phyloP scores from a whole-genome alignment of 2,329 filamentous ascomycete genomes.

The Botrytis squamosa region DNA sequence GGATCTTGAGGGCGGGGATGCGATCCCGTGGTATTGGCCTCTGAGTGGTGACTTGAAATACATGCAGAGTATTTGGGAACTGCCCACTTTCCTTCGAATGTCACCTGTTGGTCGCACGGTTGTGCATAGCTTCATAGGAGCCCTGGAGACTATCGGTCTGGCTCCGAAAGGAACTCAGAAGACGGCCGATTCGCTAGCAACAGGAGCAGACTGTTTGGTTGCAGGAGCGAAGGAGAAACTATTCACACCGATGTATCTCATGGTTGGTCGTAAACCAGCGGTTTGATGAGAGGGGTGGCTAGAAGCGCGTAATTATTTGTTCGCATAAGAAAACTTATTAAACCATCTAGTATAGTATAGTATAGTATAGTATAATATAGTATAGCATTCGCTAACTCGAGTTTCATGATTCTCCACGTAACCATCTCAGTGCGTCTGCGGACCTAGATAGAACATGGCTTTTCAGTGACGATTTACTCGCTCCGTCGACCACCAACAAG shows the following conservation, averaged over 20 bases:
- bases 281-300: conserved; percentile 4
- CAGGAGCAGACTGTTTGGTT: conserved; percentile 80
- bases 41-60: conserved; percentile 81
- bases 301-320: background rate
- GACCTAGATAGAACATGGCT: too few relatives aligned
- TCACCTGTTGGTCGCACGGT: conserved; percentile 75
- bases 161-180: conserved; percentile 84
- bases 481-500: background rate
- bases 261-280: conserved; percentile 82
- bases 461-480: background rate
- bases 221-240: conserved; percentile 82
- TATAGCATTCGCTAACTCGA: background rate
- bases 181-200: conserved; percentile 84
- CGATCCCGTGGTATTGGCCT: conserved; percentile 91
- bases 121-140: conserved; percentile 73
- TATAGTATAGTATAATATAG: too few relatives aligned
- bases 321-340: background rate
- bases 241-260: conserved; percentile 97
- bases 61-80: conserved; percentile 74
- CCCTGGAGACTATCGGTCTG: conserved; percentile 70
- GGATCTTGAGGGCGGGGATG: conserved; percentile 67
- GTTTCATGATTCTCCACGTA: background rate
- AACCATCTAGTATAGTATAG: background rate
- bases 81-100: conserved; percentile 88
- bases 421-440: background rate